Evolutionary conservation across 129 eudicot species (phyloP).

Genomic region (Escallonia herrerae): DNA sequence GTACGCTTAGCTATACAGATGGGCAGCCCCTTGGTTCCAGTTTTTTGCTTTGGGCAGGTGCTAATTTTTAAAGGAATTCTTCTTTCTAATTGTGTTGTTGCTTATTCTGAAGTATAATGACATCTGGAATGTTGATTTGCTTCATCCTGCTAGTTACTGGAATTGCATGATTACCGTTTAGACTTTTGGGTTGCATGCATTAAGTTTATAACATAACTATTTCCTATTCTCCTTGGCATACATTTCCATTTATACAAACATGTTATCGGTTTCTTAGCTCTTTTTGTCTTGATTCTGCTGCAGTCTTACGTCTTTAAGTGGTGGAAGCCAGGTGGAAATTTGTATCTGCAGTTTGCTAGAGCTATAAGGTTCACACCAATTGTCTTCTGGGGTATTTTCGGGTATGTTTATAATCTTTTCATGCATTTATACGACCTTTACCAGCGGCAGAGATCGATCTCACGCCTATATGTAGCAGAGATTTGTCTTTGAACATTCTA

Average conservation of each 20-base stretch:
- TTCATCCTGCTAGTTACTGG: too few species aligned
- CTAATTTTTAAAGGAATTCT: too few species aligned
- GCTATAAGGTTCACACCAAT: conserved; percentile 75
- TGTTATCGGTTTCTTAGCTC: conserved; percentile 5
- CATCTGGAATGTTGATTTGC: background rate
- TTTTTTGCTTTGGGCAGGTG: conserved; percentile 97
- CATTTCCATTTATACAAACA: background rate
- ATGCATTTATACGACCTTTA: too few species aligned
- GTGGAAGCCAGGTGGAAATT: conserved; percentile 86
- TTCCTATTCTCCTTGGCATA: conserved; percentile 1
- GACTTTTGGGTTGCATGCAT: too few species aligned
- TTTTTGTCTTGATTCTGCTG: conserved; percentile 17
- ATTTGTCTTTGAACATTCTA: background rate
- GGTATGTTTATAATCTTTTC: too few species aligned
- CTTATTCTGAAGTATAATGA: background rate
- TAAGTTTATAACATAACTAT: too few species aligned
- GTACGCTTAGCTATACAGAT: conserved; percentile 75
- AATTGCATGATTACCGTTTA: too few species aligned
- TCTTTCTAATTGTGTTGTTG: too few species aligned
- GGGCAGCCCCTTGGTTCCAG: conserved; percentile 82
- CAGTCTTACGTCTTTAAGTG: conserved; percentile 79
- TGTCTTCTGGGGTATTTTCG: conserved; percentile 77
- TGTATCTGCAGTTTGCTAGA: conserved; percentile 54
- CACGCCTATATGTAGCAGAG: too few species aligned
- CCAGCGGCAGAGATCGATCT: too few species aligned